Conservation (phyloP, 108 stramenopile species). For the Discostella pseudostelligera region DNA sequence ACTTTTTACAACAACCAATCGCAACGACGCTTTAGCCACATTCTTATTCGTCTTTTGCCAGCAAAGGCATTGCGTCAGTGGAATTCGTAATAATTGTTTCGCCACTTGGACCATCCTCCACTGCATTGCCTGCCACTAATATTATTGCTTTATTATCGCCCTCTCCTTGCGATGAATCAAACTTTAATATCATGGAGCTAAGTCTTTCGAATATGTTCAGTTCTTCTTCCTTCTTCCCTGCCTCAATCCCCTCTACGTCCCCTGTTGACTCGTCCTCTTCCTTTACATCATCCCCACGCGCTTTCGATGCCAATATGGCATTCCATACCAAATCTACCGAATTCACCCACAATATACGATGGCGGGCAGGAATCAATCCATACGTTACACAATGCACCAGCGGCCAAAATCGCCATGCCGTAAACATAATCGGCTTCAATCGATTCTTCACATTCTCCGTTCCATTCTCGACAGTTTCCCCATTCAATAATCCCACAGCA, state of each 20-base stretch:
- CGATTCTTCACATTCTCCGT: slow-evolving; percentile 66
- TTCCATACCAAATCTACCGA: slow-evolving; percentile 90
- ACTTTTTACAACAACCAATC: no score
- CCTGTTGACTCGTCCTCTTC: not conserved
- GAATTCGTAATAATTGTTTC: not conserved
- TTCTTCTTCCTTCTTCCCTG: not conserved
- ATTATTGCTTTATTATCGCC: not conserved
- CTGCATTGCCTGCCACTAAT: not conserved
- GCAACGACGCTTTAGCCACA: no score
- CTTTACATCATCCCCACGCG: slow-evolving; percentile 43
- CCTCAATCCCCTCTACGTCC: not conserved
- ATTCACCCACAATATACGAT: slow-evolving; percentile 95
- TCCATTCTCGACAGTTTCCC: slow-evolving; percentile 60
- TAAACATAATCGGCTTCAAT: slow-evolving; percentile 81
- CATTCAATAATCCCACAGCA: slow-evolving; percentile 78
- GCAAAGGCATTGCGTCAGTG: not conserved
- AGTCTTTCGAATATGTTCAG: not conserved
- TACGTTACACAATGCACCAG: slow-evolving; percentile 92
- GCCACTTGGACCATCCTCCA: no score
- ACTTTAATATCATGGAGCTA: slow-evolving; percentile 3
- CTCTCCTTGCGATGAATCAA: slow-evolving; percentile 1
- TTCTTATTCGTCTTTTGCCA: not conserved
- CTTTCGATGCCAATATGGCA: slow-evolving; percentile 76
- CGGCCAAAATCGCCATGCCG: slow-evolving; percentile 97
- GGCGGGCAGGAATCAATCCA: slow-evolving; percentile 82